These are phyloP conservation scores for Neurospora intermedia DNA, from an alignment of 495 filamentous ascomycete genomes.

Conservation along the genomic window DNA sequence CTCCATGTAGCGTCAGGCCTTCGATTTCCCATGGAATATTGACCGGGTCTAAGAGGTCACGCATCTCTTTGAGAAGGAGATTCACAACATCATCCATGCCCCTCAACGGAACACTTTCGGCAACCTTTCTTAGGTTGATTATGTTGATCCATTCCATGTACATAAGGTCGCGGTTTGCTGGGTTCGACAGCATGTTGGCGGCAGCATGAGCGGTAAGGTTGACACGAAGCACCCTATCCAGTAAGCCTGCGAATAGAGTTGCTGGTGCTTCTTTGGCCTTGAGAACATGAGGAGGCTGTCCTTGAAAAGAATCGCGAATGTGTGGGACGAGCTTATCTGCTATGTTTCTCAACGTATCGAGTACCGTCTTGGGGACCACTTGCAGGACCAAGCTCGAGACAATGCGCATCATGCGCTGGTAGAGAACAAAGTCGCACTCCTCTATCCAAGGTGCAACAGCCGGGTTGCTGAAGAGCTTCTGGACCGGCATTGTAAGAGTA, in stretches of 20 bases:
- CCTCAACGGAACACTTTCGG: constrained; percentile 48
- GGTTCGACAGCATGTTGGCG: constrained; percentile 62
- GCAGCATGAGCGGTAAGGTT: constrained; percentile 84
- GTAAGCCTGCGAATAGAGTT: constrained; percentile 72
- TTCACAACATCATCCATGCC: constrained; percentile 58
- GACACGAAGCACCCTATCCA: constrained; percentile 78
- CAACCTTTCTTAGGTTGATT: constrained; percentile 60
- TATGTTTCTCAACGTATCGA: constrained; percentile 75
- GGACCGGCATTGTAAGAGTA: constrained; percentile 91
- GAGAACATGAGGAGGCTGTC: constrained; percentile 71
- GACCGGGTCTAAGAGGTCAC: constrained; percentile 56
- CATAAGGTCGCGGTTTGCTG: constrained; percentile 76
- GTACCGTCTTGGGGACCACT: constrained; percentile 72
- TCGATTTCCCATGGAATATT: constrained; percentile 45
- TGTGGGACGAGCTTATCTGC: constrained; percentile 67
- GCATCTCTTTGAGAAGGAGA: constrained; percentile 65
- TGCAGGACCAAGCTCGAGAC: constrained; percentile 76
- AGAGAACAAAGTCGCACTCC: constrained; percentile 89
- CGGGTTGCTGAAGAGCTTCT: constrained; percentile 78
- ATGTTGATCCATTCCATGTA: constrained; percentile 79
- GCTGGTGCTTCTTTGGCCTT: constrained; percentile 80
- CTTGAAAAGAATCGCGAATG: constrained; percentile 68
- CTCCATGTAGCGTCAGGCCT: constrained; percentile 42
- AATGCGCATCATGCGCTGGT: constrained; percentile 89
- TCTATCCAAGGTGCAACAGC: constrained; percentile 85